A percentile compares a stretch with the other conserved stretches of the same genome.
These are phyloP conservation scores for Botrytis elliptica DNA, from an alignment of 2,329 filamentous ascomycete genomes.

Conservation along the genomic window DNA sequence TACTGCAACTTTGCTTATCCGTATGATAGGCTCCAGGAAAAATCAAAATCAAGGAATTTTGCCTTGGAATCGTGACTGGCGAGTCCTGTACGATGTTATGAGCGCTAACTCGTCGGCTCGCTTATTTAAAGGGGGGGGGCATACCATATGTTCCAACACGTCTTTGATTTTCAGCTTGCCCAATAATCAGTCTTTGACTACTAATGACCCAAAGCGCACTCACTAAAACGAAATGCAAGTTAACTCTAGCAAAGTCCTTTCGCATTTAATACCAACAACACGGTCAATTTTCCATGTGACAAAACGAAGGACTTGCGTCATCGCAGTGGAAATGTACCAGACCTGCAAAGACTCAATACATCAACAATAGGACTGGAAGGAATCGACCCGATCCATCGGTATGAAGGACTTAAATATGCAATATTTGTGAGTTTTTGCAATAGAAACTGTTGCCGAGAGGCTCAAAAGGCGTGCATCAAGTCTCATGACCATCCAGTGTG, in stretches of 20 bases:
- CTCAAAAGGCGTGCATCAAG: not conserved
- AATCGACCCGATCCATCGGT: not conserved
- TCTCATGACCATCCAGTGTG: no score
- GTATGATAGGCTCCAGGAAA: not conserved
- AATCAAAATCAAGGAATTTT: not conserved
- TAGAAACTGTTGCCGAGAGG: not conserved
- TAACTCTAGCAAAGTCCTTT: not conserved
- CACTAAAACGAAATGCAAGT: not conserved
- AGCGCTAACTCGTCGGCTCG: not conserved
- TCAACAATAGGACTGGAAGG: not conserved
- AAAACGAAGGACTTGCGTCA: not conserved
- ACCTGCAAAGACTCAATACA: not conserved
- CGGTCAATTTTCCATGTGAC: no score
- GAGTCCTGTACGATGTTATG: not conserved
- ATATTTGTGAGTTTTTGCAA: not conserved
- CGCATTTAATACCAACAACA: not conserved
- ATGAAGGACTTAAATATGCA: not conserved
- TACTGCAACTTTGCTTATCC: not conserved
- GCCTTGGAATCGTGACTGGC: not conserved
- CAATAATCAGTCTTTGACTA: not conserved
- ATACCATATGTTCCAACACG: no score
- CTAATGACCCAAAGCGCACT: no score
- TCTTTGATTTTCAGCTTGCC: not conserved
- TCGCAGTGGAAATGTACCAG: not conserved
- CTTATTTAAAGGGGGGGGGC: slow-evolving; percentile 1